Evolutionary conservation across 177 flowering plant genomes (phyloP), one percentile per base, ranked within the genome.

Genomic region (Telopea speciosissima): DNA sequence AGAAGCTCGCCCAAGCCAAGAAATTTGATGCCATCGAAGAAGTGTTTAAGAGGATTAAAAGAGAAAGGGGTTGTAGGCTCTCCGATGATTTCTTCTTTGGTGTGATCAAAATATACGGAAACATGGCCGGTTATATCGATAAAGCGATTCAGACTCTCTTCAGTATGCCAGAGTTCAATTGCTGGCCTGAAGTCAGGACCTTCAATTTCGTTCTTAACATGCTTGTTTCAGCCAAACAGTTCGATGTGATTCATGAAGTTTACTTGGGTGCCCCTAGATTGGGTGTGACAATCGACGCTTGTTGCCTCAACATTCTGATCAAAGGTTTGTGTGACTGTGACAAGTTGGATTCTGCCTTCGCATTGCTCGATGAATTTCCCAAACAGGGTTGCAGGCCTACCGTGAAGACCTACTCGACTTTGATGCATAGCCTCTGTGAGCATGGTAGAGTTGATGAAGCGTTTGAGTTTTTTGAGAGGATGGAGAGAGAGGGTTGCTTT

Each of bases 291-390:
- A 75, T 90, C 52, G 98, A 94, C 78, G 83, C 90, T 25, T 90
- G 96, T 76, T 81, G 88, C 63, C 75, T 94, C 40, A 94, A 90
- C 73, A 92, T 92, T 70, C 79, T 94, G 40, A 76, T 92, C 19
- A 94, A 89, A 73, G 98, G 92, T 44, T 76, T 94, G 73, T 89
- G 95, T 65, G 77, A 81, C 62, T 69, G 76, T 72, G 93, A 70
- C 66, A 79, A 70, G 75, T 87, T 91, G 68, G 90, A 85, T 26
- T 88, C 85, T 67, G 97, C 96, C 25, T 76, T 78, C 74, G 25
- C 81, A 4, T 80, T 94, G 89, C 86, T 94, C 63, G 86, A 88
- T 23, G 98, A 94, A 83, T 85, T 88, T 79, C 87, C 96, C 52
- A 79, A 87, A 70, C 92, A 87, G 70, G 80, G 76, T 11, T 86